Base-by-base conservation (phyloP, 2,329 filamentous ascomycete species). In the Ilyonectria sp. region DNA sequence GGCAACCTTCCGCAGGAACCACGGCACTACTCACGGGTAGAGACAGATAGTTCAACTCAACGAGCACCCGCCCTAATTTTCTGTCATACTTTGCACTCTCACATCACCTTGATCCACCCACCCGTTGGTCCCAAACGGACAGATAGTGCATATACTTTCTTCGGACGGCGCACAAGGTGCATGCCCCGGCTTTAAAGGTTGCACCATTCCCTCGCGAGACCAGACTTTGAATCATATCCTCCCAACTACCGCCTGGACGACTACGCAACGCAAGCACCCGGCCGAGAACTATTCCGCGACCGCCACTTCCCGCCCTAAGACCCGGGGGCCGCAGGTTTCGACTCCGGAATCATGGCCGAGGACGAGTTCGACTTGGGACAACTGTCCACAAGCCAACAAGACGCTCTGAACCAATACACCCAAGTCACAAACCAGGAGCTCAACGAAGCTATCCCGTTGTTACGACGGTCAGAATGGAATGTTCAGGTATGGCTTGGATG, bases 401-500 rank as follows among this genome's bases (percentile, higher is more conserved):
- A 92, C 58, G 92, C 94, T 53, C 89, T 99, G 29, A 91, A 97
- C 75, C 95, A 97, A 77, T 97, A 94, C 81, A 94, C 91, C 17
- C 89, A 93, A 58, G 92, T 99, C 57, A 98, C 96, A 29, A 91
- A 95, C 74, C 94, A 98, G 81, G 91, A 94, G 23, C 80, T 90
- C 50, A 86, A 90, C 49, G 90, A 93, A 65, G 94, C 96, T 2
- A 86, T 97, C 55, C 90, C 93, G 1, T 81, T 99, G 5, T 86
- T 99, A 2, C 89, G 92, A 73, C 87, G 94, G 69, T 97, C 94
- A 63, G 92, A 98, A 85, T 99, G 96, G 96, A 99, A 98, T 78
- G 93, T 97, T 0, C 93, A 95, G 85, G 93, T 94, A 81, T 43
- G 46, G n/a, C 23, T 17, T 8, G 15, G n/a, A 17, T 37, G 33